Base-by-base conservation (phyloP, 495 filamentous ascomycete genomes). In the Penicillium dipodomyicola region DNA sequence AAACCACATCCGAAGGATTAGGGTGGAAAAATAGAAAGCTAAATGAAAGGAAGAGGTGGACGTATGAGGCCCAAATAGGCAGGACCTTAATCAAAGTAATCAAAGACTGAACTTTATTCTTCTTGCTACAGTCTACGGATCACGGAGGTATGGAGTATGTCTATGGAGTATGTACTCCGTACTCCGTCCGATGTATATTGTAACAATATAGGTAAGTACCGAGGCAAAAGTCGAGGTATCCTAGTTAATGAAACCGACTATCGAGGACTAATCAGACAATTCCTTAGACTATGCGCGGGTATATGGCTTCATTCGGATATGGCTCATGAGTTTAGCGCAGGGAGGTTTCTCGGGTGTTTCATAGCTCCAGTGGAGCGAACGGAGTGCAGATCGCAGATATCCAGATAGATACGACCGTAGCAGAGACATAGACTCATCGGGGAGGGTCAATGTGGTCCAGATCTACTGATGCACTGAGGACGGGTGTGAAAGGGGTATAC, bases 391-490 rank as follows among this genome's bases (percentile, higher is more conserved):
- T 52, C 50, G 10, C n/a, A 12, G 22, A 52, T 43, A 52, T 41
- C 50, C 37, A 52, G 49, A 14, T 33, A 33, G 9, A 52, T 52
- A 52, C 50, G 50, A 52, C 50, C n/a, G 50, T 52, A 42, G 27
- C 25, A 50, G 25, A 19, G n/a, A 27, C 23, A 27, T 7, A 5
- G 42, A 9, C 23, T 9, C 30, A 33, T 5, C 10, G 30, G 30
- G 30, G 22, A 2, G 10, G 25, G 44, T 39, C n/a, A 45, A 23
- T 14, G 48, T 30, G 35, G 29, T 45, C 14, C n/a, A 7, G 43
- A 54, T 47, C 43, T 45, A 54, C 17, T 19, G 23, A 41, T 19
- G 33, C 22, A 15, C 23, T 17, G 35, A 14, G 15, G 11, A 14
- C 5, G 22, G 49, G 15, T 4, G 20, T 2, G 3, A 25, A 37